Conservation (phyloP, 2,329 filamentous ascomycete species). For the Microdochium bolleyi region DNA sequence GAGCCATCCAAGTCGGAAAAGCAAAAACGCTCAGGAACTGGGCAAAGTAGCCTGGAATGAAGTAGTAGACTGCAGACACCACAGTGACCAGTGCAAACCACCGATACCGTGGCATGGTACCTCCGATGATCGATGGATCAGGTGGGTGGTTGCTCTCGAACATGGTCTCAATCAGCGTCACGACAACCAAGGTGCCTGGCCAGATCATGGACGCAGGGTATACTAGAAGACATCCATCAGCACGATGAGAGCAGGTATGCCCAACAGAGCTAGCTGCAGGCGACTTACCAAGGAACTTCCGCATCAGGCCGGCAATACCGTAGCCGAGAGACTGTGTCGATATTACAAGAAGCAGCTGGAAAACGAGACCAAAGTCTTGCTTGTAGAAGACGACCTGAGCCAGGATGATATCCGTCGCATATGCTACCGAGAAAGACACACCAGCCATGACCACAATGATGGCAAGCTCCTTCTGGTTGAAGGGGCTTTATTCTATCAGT, state of each 20-base stretch:
- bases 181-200: slow-evolving; percentile 59
- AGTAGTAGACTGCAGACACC: slow-evolving; percentile 57
- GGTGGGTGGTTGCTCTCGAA: slow-evolving; percentile 50
- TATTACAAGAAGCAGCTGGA: slow-evolving; percentile 58
- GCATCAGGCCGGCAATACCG: slow-evolving; percentile 60
- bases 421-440: slow-evolving; percentile 61
- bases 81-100: slow-evolving; percentile 54
- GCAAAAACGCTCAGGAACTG: slow-evolving; percentile 65
- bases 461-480: slow-evolving; percentile 63
- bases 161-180: slow-evolving; percentile 64
- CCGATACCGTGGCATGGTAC: slow-evolving; percentile 56
- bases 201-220: slow-evolving; percentile 68
- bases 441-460: slow-evolving; percentile 66
- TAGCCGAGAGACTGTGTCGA: slow-evolving; percentile 65
- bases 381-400: slow-evolving; percentile 67
- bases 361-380: slow-evolving; percentile 57
- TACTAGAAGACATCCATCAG: slow-evolving; percentile 26
- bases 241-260: neutral
- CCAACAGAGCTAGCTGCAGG: neutral
- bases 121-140: slow-evolving; percentile 49
- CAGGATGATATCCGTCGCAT: slow-evolving; percentile 67
- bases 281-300: slow-evolving; percentile 50
- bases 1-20: slow-evolving; percentile 64
- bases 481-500: slow-evolving; percentile 28
- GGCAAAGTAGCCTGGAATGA: slow-evolving; percentile 61